phyloP scores from a whole-genome alignment of 805 yeast species.

The Suhomyces vadensis region DNA sequence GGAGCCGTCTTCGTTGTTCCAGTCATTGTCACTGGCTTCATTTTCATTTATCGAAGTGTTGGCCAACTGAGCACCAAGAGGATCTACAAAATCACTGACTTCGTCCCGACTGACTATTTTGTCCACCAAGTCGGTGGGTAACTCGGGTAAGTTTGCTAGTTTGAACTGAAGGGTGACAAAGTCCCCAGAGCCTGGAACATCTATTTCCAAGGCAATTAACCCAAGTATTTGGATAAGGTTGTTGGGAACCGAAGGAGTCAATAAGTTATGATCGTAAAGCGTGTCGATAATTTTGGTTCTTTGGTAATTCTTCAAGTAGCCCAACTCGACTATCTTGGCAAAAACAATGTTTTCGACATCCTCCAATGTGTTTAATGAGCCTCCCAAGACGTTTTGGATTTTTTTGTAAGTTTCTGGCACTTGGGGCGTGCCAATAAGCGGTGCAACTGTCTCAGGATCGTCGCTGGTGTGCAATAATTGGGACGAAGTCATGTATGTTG shows the following conservation, averaged over 20 bases:
- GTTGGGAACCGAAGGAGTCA: constrained; percentile 28
- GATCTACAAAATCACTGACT: constrained; percentile 21
- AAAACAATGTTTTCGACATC: constrained; percentile 33
- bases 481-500: constrained; percentile 27
- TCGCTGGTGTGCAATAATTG: constrained; percentile 14
- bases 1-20: constrained; percentile 18
- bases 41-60: constrained; percentile 12
- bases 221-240: constrained; percentile 41
- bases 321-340: constrained; percentile 27
- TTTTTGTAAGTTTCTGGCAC: constrained; percentile 33
- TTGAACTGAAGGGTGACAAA: constrained; percentile 43
- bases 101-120: background rate
- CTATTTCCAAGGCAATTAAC: constrained; percentile 43
- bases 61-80: constrained; percentile 28
- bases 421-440: constrained; percentile 7
- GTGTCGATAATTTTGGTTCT: constrained; percentile 33
- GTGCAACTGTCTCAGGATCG: constrained; percentile 2
- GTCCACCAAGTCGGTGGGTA: constrained; percentile 25
- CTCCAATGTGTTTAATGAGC: constrained; percentile 21
- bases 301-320: constrained; percentile 31
- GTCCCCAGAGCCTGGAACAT: constrained; percentile 43
- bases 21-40: constrained; percentile 20
- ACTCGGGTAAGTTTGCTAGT: constrained; percentile 35
- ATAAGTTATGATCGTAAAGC: constrained; percentile 36
- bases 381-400: constrained; percentile 20